phyloP scores from a whole-genome alignment of 768 basidiomycete genomes.

The Suillus subalutaceus region DNA sequence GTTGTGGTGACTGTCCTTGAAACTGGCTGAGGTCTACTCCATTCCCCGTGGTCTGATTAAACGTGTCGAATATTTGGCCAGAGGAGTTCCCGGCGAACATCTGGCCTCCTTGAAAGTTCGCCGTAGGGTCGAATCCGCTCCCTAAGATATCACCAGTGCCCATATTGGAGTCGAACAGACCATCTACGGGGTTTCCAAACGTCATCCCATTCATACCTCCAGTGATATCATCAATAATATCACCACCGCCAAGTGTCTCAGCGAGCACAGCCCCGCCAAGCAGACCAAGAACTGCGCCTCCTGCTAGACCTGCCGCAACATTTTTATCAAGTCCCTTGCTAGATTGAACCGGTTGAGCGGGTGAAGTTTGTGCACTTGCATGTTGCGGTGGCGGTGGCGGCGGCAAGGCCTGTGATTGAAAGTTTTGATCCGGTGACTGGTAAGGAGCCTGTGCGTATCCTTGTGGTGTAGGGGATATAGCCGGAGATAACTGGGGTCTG shows the following conservation, averaged over 20 bases:
- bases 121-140: neutral
- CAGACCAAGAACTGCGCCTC: neutral
- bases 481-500: neutral
- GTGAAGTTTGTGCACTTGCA: neutral
- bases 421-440: neutral
- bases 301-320: neutral
- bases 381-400: neutral
- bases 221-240: conserved; percentile 3
- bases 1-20: conserved; percentile 1
- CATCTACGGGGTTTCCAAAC: neutral
- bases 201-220: conserved; percentile 1
- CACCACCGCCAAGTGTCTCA: neutral
- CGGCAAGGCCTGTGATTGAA: neutral
- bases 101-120: neutral
- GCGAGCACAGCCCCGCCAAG: conserved; percentile 1
- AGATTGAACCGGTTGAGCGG: neutral
- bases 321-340: neutral
- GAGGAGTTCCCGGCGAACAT: neutral
- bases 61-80: neutral
- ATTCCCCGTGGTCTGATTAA: neutral
- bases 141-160: neutral
- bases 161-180: neutral
- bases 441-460: neutral
- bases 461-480: neutral
- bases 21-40: neutral